Evolutionary conservation across 2,329 filamentous ascomycete species (phyloP).

Genomic region (Hirsutella minnesotensis): DNA sequence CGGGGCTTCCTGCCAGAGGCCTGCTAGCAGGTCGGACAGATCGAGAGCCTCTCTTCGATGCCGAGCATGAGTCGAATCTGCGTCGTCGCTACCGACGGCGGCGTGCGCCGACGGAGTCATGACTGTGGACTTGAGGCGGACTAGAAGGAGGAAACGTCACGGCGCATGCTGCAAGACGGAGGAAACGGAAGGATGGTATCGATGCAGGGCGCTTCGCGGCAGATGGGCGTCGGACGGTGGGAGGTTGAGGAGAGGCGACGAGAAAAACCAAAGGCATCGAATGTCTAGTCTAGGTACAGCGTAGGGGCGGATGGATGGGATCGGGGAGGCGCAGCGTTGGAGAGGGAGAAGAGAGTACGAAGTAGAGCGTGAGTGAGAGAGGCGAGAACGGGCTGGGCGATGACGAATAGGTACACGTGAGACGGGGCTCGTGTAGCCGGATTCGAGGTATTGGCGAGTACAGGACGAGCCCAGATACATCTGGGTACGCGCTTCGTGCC

Average conservation of each 20-base stretch:
- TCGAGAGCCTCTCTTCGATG: constrained; percentile 7
- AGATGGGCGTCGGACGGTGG: neutral
- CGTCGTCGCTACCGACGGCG: constrained; percentile 3
- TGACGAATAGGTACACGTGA: no score
- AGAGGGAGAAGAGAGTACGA: no score
- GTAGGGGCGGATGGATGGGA: no score
- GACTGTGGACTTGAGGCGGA: constrained; percentile 1
- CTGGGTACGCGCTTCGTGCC: no score
- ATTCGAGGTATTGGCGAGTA: no score
- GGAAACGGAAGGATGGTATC: neutral
- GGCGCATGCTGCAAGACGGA: constrained; percentile 1
- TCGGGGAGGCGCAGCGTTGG: no score
- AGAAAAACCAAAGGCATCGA: neutral
- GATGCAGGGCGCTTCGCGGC: neutral
- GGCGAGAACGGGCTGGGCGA: no score
- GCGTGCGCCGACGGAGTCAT: constrained; percentile 9
- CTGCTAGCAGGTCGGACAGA: constrained; percentile 39
- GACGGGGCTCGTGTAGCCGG: no score
- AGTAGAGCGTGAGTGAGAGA: no score
- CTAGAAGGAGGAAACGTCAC: neutral
- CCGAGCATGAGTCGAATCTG: constrained; percentile 1
- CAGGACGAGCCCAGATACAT: no score
- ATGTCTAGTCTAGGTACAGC: no score
- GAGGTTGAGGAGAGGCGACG: neutral
- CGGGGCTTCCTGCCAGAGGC: constrained; percentile 49